Evolutionary conservation across 1,284 basidiomycete species (phyloP).

Genomic region (Sanghuangporus baumii): DNA sequence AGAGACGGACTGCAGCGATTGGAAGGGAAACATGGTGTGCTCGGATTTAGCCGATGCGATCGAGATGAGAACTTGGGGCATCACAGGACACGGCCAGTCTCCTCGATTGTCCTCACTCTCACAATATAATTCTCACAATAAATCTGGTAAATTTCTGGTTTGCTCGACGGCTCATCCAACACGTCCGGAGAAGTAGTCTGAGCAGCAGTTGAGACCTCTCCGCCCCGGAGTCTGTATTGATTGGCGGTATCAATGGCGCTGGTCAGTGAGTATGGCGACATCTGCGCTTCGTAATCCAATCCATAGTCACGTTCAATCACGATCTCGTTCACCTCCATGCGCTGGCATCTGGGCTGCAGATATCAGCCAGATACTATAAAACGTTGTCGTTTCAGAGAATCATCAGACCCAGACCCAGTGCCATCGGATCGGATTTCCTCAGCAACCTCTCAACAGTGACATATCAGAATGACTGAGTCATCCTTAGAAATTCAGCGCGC

Average conservation of each 20-base stretch:
- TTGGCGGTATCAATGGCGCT: not conserved
- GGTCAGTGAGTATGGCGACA: not conserved
- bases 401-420: not conserved
- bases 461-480: not conserved
- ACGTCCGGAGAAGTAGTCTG: not conserved
- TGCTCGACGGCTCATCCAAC: not conserved
- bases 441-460: not conserved
- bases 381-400: not conserved
- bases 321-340: too few species aligned
- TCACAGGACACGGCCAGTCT: too few species aligned
- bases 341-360: too few species aligned
- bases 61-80: not conserved
- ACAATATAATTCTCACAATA: not conserved
- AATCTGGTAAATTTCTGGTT: not conserved
- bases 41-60: not conserved
- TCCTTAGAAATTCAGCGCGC: constrained; percentile 39
- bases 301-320: not conserved
- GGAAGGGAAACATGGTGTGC: constrained; percentile 3
- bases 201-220: not conserved
- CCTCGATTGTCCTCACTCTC: not conserved
- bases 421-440: not conserved
- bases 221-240: not conserved
- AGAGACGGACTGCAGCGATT: not conserved
- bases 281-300: not conserved
- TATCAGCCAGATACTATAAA: not conserved